Evolutionary conservation across 2,329 filamentous ascomycete species (phyloP).

Genomic region (Dothistroma pini): DNA sequence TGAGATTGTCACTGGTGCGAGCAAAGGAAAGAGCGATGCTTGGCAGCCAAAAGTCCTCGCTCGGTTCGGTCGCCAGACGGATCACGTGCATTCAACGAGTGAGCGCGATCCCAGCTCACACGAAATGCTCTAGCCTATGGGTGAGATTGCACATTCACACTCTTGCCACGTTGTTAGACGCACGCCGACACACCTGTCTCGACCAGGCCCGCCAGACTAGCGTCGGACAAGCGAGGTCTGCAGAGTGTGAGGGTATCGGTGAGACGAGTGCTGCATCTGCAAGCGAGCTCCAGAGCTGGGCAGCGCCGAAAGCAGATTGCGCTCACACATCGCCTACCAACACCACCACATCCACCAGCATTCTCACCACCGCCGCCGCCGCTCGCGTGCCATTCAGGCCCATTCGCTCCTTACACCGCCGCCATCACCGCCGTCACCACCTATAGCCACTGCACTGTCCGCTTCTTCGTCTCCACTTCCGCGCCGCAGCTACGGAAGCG

Average conservation of each 20-base stretch:
- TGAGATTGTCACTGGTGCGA: neutral
- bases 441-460: neutral
- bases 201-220: neutral
- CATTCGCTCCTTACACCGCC: neutral
- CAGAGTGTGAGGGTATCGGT: neutral
- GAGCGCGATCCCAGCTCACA: neutral
- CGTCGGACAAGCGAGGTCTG: neutral
- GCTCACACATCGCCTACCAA: neutral
- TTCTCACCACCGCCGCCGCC: neutral
- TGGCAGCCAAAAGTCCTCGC: neutral
- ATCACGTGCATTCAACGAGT: neutral
- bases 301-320: neutral
- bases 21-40: neutral
- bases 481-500: constrained; percentile 12
- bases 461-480: constrained; percentile 2
- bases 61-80: neutral
- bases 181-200: neutral
- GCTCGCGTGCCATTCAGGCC: neutral
- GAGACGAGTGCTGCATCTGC: neutral
- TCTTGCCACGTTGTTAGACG: neutral
- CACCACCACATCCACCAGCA: neutral
- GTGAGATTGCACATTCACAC: neutral
- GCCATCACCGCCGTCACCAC: constrained; percentile 4
- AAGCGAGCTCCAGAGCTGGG: neutral
- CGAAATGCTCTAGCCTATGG: neutral